Conservation (phyloP, 257 asterid species). For the Solanum microdontum region DNA sequence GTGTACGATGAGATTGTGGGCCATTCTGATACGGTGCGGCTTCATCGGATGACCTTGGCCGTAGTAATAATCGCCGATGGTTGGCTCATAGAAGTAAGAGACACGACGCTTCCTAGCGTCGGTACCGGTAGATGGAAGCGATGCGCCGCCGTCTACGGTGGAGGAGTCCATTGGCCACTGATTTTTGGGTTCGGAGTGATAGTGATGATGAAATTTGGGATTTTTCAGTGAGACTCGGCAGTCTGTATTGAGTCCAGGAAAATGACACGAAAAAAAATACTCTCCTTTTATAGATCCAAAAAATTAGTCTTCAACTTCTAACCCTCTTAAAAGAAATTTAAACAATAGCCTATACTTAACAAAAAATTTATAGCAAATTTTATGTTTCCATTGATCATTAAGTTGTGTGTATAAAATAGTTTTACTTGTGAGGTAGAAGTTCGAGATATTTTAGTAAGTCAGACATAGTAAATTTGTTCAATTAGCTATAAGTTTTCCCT, state of each 20-base stretch:
- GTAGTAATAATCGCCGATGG: slow-evolving; percentile 24
- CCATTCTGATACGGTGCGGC: slow-evolving; percentile 22
- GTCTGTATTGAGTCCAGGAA: background rate
- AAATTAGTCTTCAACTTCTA: background rate
- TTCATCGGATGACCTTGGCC: slow-evolving; percentile 25
- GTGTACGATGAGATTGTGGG: slow-evolving; percentile 20
- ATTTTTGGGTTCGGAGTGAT: background rate
- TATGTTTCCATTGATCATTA: background rate
- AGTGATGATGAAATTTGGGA: background rate
- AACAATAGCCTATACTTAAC: background rate
- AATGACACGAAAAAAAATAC: background rate
- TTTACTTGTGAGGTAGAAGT: too few species aligned
- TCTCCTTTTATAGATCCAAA: background rate
- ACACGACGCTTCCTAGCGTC: slow-evolving; percentile 21
- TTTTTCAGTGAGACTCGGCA: background rate
- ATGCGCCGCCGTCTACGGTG: slow-evolving; percentile 15
- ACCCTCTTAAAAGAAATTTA: background rate
- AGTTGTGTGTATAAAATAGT: too few species aligned
- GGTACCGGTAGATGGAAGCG: slow-evolving; percentile 13
- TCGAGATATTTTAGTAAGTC: background rate
- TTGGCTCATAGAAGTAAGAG: slow-evolving; percentile 18
- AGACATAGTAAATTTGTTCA: background rate
- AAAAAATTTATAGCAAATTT: background rate
- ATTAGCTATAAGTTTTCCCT: background rate
- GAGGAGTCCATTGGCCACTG: slow-evolving; percentile 8